Evolutionary conservation across 192 early-diverging fungal species (phyloP).

Genomic region (Entomortierella chlamydospora): DNA sequence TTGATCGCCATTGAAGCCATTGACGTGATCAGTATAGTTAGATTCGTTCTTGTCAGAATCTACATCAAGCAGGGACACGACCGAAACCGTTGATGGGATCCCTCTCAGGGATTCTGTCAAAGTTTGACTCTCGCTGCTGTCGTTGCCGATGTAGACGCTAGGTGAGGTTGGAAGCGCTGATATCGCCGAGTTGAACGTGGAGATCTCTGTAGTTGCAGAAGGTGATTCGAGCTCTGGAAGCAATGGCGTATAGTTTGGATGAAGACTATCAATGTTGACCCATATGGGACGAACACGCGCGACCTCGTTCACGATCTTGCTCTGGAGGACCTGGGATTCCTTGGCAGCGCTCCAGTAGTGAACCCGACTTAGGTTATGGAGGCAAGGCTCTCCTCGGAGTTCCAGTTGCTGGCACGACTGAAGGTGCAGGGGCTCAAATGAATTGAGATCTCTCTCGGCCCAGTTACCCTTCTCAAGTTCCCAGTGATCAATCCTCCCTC

Average conservation of each 20-base stretch:
- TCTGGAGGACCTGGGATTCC: slow-evolving; percentile 49
- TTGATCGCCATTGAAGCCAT: neutral
- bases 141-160: slow-evolving; percentile 16
- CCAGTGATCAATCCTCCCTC: slow-evolving; percentile 32
- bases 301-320: slow-evolving; percentile 50
- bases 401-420: slow-evolving; percentile 47
- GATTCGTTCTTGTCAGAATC: slow-evolving; percentile 5
- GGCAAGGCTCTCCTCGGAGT: slow-evolving; percentile 31
- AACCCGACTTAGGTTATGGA: slow-evolving; percentile 43
- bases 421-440: slow-evolving; percentile 39
- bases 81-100: slow-evolving; percentile 27
- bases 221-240: neutral
- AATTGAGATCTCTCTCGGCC: slow-evolving; percentile 30
- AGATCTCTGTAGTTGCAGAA: neutral
- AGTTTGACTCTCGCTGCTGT: neutral
- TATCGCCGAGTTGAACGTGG: neutral
- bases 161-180: neutral
- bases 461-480: neutral
- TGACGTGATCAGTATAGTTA: neutral
- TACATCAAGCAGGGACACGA: slow-evolving; percentile 12
- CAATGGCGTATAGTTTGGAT: slow-evolving; percentile 38
- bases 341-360: slow-evolving; percentile 55
- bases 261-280: slow-evolving; percentile 35
- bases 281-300: slow-evolving; percentile 48
- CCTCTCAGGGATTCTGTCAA: slow-evolving; percentile 7